Base-by-base conservation (phyloP, 2,329 filamentous ascomycete genomes). In the Aspergillus ustus region DNA sequence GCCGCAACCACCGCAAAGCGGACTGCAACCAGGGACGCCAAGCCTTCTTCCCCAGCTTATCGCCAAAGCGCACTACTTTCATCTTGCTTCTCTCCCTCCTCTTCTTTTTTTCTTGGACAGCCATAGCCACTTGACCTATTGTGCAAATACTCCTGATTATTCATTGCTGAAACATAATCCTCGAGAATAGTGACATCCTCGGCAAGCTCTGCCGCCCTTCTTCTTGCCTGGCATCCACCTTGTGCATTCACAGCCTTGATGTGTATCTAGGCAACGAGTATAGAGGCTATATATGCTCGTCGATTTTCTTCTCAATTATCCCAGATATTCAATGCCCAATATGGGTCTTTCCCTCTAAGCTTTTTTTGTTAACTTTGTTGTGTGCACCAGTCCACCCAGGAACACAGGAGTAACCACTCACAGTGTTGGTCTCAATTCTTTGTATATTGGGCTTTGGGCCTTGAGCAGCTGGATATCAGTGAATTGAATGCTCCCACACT, bases 11-110 rank as follows among this genome's bases (percentile, higher is more conserved):
- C 48, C 34, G 29, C 34, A 45, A 52, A 28, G 34, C 37, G 55
- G 48, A 44, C 34, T 31, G 34, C 43, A 52, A 52, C 8, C 20
- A 52, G 25, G 15, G 34, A 48, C 56, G 62, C 62, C 62, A 63
- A 63, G 62, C 54, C 62, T 57, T 58, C 48, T n/a, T 54, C 55
- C 62, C 62, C 55, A 58, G 59, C 62, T 63, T 63, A 63, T 63
- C 62, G 54, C 53, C n/a, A 53, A 34, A 58, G 48, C 62, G 40
- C 58, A 63, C 61, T 52, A 51, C 57, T 45, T 40, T 62, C 60
- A 37, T 46, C 31, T 28, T 55, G 52, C 28, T 50, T 52, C 43
- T 51, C 46, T 57, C 31, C 20, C 43, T 45, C 45, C 53, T 25
- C 52, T 52, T 54, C 34, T 28, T 29, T 19, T 20, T 22, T 13